phyloP scores from a whole-genome alignment of 306 rosid genomes.

The Fragaria vesca region DNA sequence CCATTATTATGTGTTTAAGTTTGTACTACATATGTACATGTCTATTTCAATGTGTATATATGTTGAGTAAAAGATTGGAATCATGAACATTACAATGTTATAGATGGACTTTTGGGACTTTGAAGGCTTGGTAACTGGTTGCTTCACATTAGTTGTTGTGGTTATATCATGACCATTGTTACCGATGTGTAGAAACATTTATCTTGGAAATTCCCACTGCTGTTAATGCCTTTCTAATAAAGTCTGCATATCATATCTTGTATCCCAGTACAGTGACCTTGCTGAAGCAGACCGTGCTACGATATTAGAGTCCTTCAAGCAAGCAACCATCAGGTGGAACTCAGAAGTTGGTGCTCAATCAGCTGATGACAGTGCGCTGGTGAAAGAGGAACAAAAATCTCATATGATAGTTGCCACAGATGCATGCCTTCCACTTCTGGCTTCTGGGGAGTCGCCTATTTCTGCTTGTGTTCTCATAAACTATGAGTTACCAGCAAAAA shows the following conservation, averaged over 20 bases:
- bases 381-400: conserved; percentile 56
- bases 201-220: background rate
- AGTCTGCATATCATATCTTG: conserved; percentile 13
- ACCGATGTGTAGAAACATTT: background rate
- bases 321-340: conserved; percentile 56
- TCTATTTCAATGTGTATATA: background rate
- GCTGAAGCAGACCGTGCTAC: conserved; percentile 70
- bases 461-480: conserved; percentile 73
- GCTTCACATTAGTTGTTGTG: background rate
- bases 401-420: conserved; percentile 80
- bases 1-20: background rate
- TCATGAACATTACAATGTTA: background rate
- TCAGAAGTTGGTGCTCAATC: conserved; percentile 40
- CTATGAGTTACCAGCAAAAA: conserved; percentile 73
- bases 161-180: background rate
- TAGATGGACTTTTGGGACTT: background rate
- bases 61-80: background rate
- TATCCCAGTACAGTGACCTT: conserved; percentile 84
- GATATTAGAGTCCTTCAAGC: conserved; percentile 56
- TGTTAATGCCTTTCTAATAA: conserved; percentile 13
- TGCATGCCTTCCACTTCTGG: conserved; percentile 81
- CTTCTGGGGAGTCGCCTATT: conserved; percentile 72
- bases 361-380: conserved; percentile 44
- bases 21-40: background rate
- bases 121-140: background rate